Percentiles rank a stretch among this genome's conserved stretches.
phyloP scores from a whole-genome alignment of 1,284 basidiomycete species.

The Mycena sp. region DNA sequence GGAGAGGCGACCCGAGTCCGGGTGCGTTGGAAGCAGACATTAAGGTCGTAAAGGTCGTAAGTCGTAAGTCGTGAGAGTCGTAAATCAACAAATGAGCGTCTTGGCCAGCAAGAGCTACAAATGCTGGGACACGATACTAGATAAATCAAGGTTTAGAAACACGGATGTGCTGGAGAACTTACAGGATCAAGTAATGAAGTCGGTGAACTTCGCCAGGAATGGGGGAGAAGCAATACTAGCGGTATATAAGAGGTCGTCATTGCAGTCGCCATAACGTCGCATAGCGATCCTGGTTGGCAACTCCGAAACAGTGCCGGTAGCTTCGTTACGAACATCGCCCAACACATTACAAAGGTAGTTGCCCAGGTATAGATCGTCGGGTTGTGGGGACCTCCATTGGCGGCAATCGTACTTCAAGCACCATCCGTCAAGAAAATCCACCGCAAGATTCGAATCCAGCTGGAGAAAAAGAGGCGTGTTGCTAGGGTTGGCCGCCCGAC shows the following conservation, averaged over 20 bases:
- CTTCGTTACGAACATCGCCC: too few species aligned
- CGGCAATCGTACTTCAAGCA: too few species aligned
- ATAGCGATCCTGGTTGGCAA: too few species aligned
- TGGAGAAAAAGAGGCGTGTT: too few species aligned
- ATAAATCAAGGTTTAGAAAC: neutral
- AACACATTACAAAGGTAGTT: too few species aligned
- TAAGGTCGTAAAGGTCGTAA: constrained; percentile 3
- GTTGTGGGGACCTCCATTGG: too few species aligned
- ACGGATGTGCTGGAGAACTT: neutral
- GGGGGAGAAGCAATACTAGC: neutral
- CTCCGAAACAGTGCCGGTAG: too few species aligned
- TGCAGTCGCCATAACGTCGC: constrained; percentile 10
- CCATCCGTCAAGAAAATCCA: too few species aligned
- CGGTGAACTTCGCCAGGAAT: neutral
- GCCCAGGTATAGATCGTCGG: too few species aligned
- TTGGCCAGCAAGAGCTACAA: constrained; percentile 20
- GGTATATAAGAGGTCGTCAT: constrained; percentile 15
- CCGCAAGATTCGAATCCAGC: too few species aligned
- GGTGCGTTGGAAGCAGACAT: constrained; percentile 7
- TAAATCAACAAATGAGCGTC: constrained; percentile 17
- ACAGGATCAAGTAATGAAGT: constrained; percentile 1
- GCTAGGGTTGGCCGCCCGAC: too few species aligned
- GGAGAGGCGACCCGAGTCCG: constrained; percentile 7
- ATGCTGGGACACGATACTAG: neutral
- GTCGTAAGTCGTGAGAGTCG: constrained; percentile 9